Evolutionary conservation across 768 basidiomycete genomes (phyloP).

Genomic region (Myochromella boudieri): DNA sequence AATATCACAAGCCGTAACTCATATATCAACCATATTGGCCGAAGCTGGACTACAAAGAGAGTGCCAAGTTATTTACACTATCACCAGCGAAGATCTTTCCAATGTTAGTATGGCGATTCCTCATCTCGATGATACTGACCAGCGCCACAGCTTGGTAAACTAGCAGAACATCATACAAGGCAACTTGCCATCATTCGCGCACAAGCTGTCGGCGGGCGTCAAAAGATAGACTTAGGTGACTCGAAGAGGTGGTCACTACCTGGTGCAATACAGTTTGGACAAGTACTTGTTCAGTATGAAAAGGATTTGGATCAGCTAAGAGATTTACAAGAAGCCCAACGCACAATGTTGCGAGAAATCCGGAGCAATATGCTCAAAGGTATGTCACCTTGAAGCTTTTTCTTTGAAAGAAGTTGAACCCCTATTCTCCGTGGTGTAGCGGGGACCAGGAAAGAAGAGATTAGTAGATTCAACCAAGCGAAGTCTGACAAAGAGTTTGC

Average conservation of each 20-base stretch:
- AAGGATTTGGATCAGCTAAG: conserved; percentile 53
- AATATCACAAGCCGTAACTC: background rate
- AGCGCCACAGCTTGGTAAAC: conserved; percentile 38
- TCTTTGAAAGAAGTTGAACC: background rate
- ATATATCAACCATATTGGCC: conserved; percentile 20
- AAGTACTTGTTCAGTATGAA: conserved; percentile 45
- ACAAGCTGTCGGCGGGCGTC: conserved; percentile 36
- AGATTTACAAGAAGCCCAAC: conserved; percentile 37
- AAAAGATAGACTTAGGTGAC: conserved; percentile 46
- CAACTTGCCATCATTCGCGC: conserved; percentile 36
- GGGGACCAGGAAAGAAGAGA: conserved; percentile 81
- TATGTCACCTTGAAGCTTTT: conserved; percentile 23
- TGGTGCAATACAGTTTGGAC: conserved; percentile 53
- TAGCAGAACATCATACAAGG: conserved; percentile 37
- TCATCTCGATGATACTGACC: background rate
- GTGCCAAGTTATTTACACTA: conserved; percentile 47
- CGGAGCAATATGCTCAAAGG: conserved; percentile 71
- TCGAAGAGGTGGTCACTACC: conserved; percentile 51
- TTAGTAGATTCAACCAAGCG: conserved; percentile 75
- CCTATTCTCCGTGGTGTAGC: conserved; percentile 40
- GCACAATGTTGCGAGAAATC: conserved; percentile 49
- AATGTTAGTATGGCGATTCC: conserved; percentile 36
- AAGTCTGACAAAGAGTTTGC: conserved; percentile 78
- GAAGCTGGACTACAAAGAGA: conserved; percentile 72
- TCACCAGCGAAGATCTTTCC: conserved; percentile 53